Percentiles rank a stretch among this genome's conserved stretches.
Conservation (phyloP, 495 filamentous ascomycete genomes). For the Neurospora sp. region DNA sequence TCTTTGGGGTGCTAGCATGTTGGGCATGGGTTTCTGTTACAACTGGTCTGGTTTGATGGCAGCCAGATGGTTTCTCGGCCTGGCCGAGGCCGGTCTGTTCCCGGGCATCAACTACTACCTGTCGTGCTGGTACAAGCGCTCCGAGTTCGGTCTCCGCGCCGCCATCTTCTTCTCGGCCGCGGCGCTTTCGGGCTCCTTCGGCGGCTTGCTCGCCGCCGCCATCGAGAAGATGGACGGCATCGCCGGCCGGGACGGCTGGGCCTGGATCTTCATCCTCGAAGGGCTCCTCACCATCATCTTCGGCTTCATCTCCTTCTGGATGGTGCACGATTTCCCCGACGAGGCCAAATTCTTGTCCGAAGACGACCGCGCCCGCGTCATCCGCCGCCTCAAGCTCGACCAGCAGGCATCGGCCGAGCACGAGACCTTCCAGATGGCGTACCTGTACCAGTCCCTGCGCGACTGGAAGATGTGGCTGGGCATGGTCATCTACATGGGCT, state of each 20-base stretch:
- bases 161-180: constrained; percentile 91
- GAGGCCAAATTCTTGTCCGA: constrained; percentile 66
- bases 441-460: constrained; percentile 63
- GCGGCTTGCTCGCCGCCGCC: constrained; percentile 70
- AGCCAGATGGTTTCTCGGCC: constrained; percentile 75
- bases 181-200: constrained; percentile 75
- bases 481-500: constrained; percentile 72
- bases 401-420: constrained; percentile 69
- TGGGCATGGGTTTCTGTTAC: constrained; percentile 69
- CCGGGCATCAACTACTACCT: constrained; percentile 83
- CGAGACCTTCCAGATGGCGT: constrained; percentile 66
- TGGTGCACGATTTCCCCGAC: constrained; percentile 85
- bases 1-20: constrained; percentile 70
- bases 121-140: constrained; percentile 77
- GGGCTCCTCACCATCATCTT: constrained; percentile 67
- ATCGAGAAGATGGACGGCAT: constrained; percentile 67
- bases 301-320: constrained; percentile 67
- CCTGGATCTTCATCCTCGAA: constrained; percentile 80
- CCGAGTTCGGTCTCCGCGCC: constrained; percentile 58
- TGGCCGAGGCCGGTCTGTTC: constrained; percentile 77
- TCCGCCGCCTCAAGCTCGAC: constrained; percentile 63
- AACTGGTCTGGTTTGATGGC: constrained; percentile 74
- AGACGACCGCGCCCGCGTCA: constrained; percentile 61
- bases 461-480: constrained; percentile 86
- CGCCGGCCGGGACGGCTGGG: constrained; percentile 59